phyloP scores from a whole-genome alignment of 1,284 basidiomycete species.

The Melampsora larici-populina region DNA sequence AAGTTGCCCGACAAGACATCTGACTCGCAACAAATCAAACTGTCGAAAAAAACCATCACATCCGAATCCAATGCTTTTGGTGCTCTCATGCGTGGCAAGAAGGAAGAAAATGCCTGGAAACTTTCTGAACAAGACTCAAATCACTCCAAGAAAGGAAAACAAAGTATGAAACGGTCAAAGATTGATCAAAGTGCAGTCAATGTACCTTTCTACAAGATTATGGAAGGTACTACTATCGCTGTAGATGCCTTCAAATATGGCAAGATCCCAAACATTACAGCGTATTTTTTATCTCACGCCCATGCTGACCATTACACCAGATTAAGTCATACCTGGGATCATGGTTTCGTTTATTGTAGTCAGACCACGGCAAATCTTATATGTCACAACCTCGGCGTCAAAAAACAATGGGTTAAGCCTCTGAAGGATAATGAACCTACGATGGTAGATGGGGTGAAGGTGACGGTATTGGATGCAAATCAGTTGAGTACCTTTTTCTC shows the following conservation, averaged over 20 bases:
- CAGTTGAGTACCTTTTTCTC: conserved; percentile 15
- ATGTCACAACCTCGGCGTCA: conserved; percentile 17
- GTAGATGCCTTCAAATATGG: conserved; percentile 37
- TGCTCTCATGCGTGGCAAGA: not conserved
- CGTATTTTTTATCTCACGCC: conserved; percentile 34
- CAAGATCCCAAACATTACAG: not conserved
- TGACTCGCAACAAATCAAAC: not conserved
- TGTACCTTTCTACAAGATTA: conserved; percentile 36
- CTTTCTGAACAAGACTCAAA: conserved; percentile 5
- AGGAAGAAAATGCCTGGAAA: not conserved
- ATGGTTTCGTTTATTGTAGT: conserved; percentile 36
- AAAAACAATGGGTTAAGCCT: conserved; percentile 15
- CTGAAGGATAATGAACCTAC: conserved; percentile 3
- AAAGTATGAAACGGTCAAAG: not conserved
- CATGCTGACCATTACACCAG: conserved; percentile 42
- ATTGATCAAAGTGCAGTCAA: not conserved
- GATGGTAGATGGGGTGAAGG: conserved; percentile 8
- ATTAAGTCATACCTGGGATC: conserved; percentile 14
- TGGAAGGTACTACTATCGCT: conserved; percentile 20
- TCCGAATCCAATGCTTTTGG: not conserved
- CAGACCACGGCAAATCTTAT: conserved; percentile 32
- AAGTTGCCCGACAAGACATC: not conserved
- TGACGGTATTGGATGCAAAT: conserved; percentile 38
- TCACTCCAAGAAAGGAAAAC: not conserved
- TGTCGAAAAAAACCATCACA: not conserved